Evolutionary conservation across 345 rosid species (phyloP).

Genomic region (Brassica juncea): DNA sequence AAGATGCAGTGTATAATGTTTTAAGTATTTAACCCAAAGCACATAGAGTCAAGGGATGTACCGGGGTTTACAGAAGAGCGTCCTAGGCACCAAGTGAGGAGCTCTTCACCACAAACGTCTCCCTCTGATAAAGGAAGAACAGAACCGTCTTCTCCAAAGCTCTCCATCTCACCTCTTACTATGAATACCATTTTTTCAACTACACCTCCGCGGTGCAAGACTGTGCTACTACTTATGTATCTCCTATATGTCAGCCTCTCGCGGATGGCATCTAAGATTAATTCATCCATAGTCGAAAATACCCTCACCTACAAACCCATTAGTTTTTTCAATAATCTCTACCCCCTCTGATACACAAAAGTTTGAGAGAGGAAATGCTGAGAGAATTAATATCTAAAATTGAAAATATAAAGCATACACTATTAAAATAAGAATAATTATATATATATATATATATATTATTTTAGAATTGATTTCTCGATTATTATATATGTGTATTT

Average conservation of each 20-base stretch:
- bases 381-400: no score
- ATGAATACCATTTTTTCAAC: conserved; percentile 84
- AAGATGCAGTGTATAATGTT: background rate
- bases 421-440: no score
- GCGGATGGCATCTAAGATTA: conserved; percentile 65
- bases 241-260: conserved; percentile 73
- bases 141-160: conserved; percentile 59
- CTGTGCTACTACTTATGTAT: conserved; percentile 60
- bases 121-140: conserved; percentile 59
- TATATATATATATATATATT: no score
- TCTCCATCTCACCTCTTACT: conserved; percentile 79
- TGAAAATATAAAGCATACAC: no score
- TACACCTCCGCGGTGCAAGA: conserved; percentile 56
- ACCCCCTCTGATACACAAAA: background rate
- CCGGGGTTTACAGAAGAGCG: conserved; percentile 65
- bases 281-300: conserved; percentile 66
- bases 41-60: conserved; percentile 29
- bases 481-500: no score
- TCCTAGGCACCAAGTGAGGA: conserved; percentile 83
- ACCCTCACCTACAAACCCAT: conserved; percentile 61
- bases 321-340: background rate
- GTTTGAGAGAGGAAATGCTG: background rate
- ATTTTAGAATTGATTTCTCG: no score
- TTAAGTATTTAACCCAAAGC: background rate
- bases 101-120: conserved; percentile 85